Evolutionary conservation across 192 early-diverging fungal genomes (phyloP), one percentile per base, ranked within the genome.

Genomic region (Coemansia nantahalensis): DNA sequence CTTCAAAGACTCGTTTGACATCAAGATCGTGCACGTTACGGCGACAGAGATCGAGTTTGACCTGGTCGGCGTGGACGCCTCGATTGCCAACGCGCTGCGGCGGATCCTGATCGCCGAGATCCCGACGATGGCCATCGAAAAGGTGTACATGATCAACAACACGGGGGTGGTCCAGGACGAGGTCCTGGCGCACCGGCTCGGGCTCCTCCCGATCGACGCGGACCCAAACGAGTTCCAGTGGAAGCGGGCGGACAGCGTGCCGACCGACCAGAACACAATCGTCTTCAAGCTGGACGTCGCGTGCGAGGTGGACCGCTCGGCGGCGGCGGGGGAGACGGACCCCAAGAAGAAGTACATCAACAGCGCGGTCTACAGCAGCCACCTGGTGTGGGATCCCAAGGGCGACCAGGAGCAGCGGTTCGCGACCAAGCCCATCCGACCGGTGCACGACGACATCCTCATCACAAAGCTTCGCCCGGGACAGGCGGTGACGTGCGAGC

Each of bases 61-160:
- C 67, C 64, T 98, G 59, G 86, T 94, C 46, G 94, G 94, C 28
- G 62, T 95, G 18, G 93, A 97, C 52, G 90, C 93, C 28, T 82
- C 93, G 16, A 83, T 98, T 44, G 94, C 94, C 42, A 98, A 98
- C 63, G 91, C 94, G 5, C 81, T 98, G 62, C 82, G 95, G 32
- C 65, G 95, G 37, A 90, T 94, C 33, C 59, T 98, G 82, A 89
- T 98, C 56, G 90, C 93, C 3, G 95, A 98, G 55, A 81, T 98
- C 15, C 94, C 95, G 15, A 94, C 94, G 1, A 92, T 98, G 94
- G 95, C 95, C 5, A 95, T 97, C 39, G 93, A 97, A 62, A 83
- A 87, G 17, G 92, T 97, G 18, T 98, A 85, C 65, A 79, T 96
- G 37, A 79, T 86, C 68, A 89, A 95, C 79, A 95, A 96, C 79